Base-by-base conservation (phyloP, 139 green algal genomes). In the Mesotaenium endlicherianum region DNA sequence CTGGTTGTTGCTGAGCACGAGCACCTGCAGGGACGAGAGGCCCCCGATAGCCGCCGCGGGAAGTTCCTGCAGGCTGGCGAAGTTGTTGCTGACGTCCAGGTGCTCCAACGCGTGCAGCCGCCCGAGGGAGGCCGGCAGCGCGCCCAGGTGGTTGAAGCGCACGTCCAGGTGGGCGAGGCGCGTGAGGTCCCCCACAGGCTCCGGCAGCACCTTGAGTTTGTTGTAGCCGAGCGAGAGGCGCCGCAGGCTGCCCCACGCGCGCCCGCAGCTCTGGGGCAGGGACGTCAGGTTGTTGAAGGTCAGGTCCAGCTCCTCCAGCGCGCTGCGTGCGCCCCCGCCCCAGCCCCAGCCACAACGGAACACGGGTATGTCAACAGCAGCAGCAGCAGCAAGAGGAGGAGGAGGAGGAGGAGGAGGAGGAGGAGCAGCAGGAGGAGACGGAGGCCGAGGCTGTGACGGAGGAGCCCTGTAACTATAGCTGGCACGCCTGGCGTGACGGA, bases 31-130 rank as follows among this genome's bases (percentile, higher is more conserved):
- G 3, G 43, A 30, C 11, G 4, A 34, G 3, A 81, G 38, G 14
- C 40, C 40, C 6, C 43, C 74, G 26, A 81, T 14, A n/a, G n/a
- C n/a, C 42, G 40, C 38, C 16, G 40, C 74, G 0, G 79, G 79
- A 31, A 85, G 36, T 8, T 14, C 17, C 39, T 42, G n/a, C 16
- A 85, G 34, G 38, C 64, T 26, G 14, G 74, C 55, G 74, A 81
- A 81, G 79, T 85, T 85, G 79, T 78, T 47, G 55, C 79, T 79
- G 20, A 85, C 40, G 41, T 85, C 31, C 40, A 85, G 70, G 38
- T 72, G 45, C 42, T 30, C 20, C 11, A 85, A 39, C 20, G 49
- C 26, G 4, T n/a, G 31, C 1, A 78, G 40, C 5, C 34, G 36
- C 5, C 70, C 79, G 26, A 85, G 26, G 38, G 41, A 16, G 20